phyloP scores from a whole-genome alignment of 805 yeast genomes.

The Maudiozyma pseudohumilis region DNA sequence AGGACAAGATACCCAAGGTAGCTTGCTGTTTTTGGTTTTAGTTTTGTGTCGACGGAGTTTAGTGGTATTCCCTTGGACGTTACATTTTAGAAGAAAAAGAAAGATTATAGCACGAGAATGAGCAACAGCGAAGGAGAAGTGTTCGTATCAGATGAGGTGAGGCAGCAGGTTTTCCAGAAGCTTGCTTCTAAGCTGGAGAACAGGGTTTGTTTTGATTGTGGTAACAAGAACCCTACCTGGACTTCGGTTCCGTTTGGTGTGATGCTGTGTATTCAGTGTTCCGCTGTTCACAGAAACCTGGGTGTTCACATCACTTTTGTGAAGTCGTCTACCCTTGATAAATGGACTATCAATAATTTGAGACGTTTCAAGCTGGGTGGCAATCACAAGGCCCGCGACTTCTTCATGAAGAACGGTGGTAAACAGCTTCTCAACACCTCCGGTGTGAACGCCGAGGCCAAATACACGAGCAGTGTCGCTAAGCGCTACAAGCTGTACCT shows the following conservation, averaged over 20 bases:
- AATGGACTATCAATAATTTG: conserved; percentile 86
- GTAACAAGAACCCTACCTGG: conserved; percentile 94
- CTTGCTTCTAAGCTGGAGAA: conserved; percentile 60
- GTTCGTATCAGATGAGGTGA: conserved; percentile 58
- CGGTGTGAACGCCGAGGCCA: conserved; percentile 55
- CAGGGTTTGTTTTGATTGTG: conserved; percentile 87
- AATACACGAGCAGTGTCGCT: conserved; percentile 79
- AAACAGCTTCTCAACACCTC: conserved; percentile 44
- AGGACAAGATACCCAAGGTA: too few species aligned
- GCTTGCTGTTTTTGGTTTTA: too few species aligned
- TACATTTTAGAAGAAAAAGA: too few species aligned
- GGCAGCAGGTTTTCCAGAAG: conserved; percentile 51
- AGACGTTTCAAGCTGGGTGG: conserved; percentile 93
- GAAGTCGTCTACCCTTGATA: conserved; percentile 82
- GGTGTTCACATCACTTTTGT: conserved; percentile 97
- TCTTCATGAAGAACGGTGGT: conserved; percentile 78
- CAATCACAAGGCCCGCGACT: conserved; percentile 76
- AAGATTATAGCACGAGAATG: conserved; percentile 13
- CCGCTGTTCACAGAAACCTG: conserved; percentile 88
- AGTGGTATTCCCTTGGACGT: too few species aligned
- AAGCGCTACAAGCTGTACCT: conserved; percentile 69
- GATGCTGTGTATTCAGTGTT: conserved; percentile 85
- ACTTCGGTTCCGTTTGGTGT: conserved; percentile 95
- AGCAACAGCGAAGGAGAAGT: conserved; percentile 25
- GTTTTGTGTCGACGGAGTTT: too few species aligned